phyloP scores from a whole-genome alignment of 2,329 filamentous ascomycete genomes.

The Verticillium nubilum region DNA sequence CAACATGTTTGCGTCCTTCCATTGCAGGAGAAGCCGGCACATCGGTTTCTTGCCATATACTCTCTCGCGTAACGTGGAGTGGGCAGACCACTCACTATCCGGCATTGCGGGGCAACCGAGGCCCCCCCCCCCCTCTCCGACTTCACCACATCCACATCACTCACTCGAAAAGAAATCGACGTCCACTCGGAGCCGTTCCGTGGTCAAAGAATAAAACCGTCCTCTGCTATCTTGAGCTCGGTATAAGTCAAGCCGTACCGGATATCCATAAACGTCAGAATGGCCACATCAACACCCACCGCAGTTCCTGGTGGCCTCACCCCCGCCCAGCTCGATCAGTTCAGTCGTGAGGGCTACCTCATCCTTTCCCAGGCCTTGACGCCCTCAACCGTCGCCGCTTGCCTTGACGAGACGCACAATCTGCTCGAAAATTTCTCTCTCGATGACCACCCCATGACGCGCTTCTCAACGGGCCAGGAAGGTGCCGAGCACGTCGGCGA shows the following conservation, averaged over 20 bases:
- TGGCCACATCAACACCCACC: not conserved
- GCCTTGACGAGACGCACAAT: slow-evolving; percentile 68
- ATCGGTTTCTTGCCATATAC: not conserved
- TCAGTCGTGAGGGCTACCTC: slow-evolving; percentile 82
- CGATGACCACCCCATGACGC: slow-evolving; percentile 84
- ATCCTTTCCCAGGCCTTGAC: slow-evolving; percentile 75
- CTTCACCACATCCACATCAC: not conserved
- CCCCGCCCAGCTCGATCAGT: slow-evolving; percentile 63
- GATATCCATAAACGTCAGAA: not conserved
- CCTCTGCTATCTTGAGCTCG: not conserved
- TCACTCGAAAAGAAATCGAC: not conserved
- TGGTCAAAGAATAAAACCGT: not conserved
- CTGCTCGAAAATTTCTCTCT: slow-evolving; percentile 74
- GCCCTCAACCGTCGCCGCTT: slow-evolving; percentile 55
- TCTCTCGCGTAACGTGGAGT: not conserved
- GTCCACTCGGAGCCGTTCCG: not conserved
- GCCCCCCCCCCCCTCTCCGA: not conserved
- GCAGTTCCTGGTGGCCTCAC: slow-evolving; percentile 51
- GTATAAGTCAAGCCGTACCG: not conserved
- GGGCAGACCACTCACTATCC: not conserved
- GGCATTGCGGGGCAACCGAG: not conserved
- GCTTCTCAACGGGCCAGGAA: slow-evolving; percentile 76
- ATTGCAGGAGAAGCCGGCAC: too few relatives aligned
- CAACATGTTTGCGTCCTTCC: too few relatives aligned
- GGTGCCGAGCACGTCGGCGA: slow-evolving; percentile 78